phyloP scores from a whole-genome alignment of 768 basidiomycete genomes.

The Candolleomyces aberdarensis region DNA sequence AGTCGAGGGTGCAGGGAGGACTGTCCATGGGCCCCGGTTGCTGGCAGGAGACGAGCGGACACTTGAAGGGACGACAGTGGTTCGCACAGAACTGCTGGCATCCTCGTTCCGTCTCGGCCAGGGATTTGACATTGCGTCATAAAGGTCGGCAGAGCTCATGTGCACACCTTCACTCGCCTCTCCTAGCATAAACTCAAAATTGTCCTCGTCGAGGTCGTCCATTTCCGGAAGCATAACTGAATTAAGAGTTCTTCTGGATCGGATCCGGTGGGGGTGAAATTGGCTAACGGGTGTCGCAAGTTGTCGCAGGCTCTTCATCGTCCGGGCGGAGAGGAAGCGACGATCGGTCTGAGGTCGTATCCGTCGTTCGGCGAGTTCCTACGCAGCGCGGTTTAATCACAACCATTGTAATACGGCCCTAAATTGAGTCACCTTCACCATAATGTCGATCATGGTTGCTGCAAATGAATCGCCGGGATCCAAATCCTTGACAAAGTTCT shows the following conservation, averaged over 20 bases:
- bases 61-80: conserved; percentile 22
- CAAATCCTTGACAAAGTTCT: conserved; percentile 72
- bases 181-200: conserved; percentile 45
- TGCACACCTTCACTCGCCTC: conserved; percentile 48
- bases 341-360: conserved; percentile 55
- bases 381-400: conserved; percentile 1
- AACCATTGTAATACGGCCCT: not conserved
- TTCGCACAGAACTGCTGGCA: conserved; percentile 20
- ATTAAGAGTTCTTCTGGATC: conserved; percentile 52
- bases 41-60: conserved; percentile 6
- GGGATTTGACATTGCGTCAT: conserved; percentile 45
- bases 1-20: conserved; percentile 16
- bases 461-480: conserved; percentile 82
- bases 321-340: conserved; percentile 62
- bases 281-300: conserved; percentile 52
- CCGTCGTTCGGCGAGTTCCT: conserved; percentile 79
- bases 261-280: conserved; percentile 41
- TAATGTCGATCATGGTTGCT: conserved; percentile 66
- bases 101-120: conserved; percentile 14
- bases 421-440: conserved; percentile 62
- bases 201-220: conserved; percentile 72
- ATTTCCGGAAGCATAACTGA: conserved; percentile 27
- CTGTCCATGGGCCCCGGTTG: conserved; percentile 23
- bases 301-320: conserved; percentile 57
- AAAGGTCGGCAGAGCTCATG: conserved; percentile 57